These are phyloP conservation scores for Zygoascus bituminiphila DNA, from an alignment of 805 yeast species.

Conservation along the genomic window DNA sequence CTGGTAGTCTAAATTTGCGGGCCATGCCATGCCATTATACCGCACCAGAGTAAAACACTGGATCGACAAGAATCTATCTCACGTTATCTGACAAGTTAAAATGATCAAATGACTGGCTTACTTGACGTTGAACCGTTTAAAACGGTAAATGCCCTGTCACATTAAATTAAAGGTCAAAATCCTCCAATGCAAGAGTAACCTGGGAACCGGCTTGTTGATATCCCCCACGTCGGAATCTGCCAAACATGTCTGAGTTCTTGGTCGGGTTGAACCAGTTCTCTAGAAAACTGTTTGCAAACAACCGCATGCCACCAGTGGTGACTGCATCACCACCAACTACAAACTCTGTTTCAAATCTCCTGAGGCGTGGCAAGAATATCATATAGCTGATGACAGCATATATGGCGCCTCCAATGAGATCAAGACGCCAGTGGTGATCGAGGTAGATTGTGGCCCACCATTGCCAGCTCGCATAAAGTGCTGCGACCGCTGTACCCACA, in stretches of 20 bases:
- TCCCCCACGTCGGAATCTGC: background rate
- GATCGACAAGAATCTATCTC: too few relatives aligned
- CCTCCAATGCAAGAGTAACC: background rate
- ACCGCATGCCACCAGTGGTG: constrained; percentile 48
- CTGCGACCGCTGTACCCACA: constrained; percentile 26
- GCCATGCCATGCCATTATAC: too few relatives aligned
- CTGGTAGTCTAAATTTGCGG: too few relatives aligned
- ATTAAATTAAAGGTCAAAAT: background rate
- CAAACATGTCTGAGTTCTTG: background rate
- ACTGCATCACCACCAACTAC: constrained; percentile 9
- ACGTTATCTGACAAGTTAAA: too few relatives aligned
- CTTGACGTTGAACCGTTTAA: too few relatives aligned
- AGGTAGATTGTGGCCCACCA: constrained; percentile 73
- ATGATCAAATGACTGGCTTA: too few relatives aligned
- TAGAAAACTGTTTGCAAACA: constrained; percentile 41
- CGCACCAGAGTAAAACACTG: too few relatives aligned
- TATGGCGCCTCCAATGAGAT: constrained; percentile 45
- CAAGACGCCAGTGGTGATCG: constrained; percentile 66
- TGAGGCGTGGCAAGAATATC: constrained; percentile 31
- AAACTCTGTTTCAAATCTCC: constrained; percentile 32
- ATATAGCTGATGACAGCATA: constrained; percentile 43
- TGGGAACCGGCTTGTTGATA: background rate
- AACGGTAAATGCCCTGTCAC: too few relatives aligned
- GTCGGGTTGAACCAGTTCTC: constrained; percentile 50
- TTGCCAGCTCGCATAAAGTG: constrained; percentile 43